Percentiles rank a stretch among this genome's conserved stretches.
phyloP scores from a whole-genome alignment of 2,329 filamentous ascomycete species.

The Alternaria tenuissima region DNA sequence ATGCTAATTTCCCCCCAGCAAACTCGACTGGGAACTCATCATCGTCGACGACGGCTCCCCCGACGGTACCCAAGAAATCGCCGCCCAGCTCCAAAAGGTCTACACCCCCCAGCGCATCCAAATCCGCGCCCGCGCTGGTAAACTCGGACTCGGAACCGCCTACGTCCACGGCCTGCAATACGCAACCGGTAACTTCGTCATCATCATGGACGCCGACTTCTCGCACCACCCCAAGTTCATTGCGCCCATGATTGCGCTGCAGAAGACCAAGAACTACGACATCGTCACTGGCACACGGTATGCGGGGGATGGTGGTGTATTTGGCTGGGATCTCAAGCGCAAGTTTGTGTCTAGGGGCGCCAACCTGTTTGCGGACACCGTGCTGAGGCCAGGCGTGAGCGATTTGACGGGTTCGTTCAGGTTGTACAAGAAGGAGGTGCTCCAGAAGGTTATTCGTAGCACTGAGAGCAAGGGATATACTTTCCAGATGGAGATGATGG shows the following conservation, averaged over 20 bases:
- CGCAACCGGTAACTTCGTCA: constrained; percentile 89
- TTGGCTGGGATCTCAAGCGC: constrained; percentile 90
- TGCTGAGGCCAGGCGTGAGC: constrained; percentile 90
- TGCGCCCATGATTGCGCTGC: constrained; percentile 85
- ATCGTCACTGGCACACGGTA: constrained; percentile 98
- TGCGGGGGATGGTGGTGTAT: constrained; percentile 84
- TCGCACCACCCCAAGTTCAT: constrained; percentile 99
- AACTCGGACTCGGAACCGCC: constrained; percentile 94
- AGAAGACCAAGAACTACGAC: constrained; percentile 82
- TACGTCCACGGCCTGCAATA: constrained; percentile 96
- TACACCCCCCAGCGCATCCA: constrained; percentile 79
- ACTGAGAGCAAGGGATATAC: constrained; percentile 97
- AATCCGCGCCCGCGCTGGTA: constrained; percentile 88
- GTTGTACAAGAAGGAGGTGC: constrained; percentile 88
- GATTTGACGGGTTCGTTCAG: constrained; percentile 95
- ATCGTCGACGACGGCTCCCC: constrained; percentile 98
- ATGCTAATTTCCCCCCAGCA: constrained; percentile 60
- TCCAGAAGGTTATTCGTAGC: constrained; percentile 88
- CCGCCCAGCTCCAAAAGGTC: constrained; percentile 85
- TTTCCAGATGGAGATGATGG: constrained; percentile 99
- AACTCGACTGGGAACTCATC: constrained; percentile 95
- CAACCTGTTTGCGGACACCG: constrained; percentile 94
- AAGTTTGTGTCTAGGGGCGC: constrained; percentile 82
- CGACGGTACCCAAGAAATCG: constrained; percentile 91
- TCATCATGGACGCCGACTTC: constrained; percentile 99